Evolutionary conservation across 2,329 filamentous ascomycete species (phyloP).

Genomic region (Beauveria pseudobassiana): DNA sequence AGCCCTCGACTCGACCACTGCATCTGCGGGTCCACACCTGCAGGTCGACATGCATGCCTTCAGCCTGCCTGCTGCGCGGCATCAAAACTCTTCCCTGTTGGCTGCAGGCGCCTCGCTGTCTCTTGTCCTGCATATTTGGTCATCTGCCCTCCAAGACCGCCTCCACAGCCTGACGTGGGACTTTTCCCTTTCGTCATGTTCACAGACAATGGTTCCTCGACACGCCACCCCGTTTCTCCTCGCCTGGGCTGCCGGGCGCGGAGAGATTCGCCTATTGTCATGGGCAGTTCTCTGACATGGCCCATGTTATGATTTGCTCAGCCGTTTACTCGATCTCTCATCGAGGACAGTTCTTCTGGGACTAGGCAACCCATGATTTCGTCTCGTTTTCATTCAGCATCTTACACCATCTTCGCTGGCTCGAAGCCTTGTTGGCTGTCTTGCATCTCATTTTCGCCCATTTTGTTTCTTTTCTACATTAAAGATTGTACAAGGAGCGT

Average conservation of each 20-base stretch:
- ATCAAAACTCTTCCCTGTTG: conserved; percentile 2
- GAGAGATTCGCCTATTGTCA: not conserved
- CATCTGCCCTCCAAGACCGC: conserved; percentile 4
- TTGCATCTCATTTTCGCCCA: not conserved
- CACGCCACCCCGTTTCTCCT: not conserved
- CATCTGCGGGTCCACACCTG: conserved; percentile 6
- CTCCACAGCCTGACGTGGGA: not conserved
- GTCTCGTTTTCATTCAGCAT: not conserved
- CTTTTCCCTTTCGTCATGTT: not conserved
- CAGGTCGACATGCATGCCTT: conserved; percentile 8
- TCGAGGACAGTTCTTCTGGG: not conserved
- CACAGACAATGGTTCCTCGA: not conserved
- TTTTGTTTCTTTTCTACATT: not conserved
- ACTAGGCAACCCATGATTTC: not conserved
- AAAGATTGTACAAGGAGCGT: conserved; percentile 9
- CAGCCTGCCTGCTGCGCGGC: conserved; percentile 9
- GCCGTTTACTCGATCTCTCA: not conserved
- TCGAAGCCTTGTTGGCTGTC: conserved; percentile 11
- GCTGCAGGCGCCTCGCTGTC: not conserved
- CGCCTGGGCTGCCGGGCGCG: not conserved
- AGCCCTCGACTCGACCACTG: conserved; percentile 4
- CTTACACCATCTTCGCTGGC: conserved; percentile 17
- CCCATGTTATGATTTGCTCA: not conserved
- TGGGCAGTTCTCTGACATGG: not conserved
- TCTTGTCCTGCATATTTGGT: conserved; percentile 10